phyloP scores from a whole-genome alignment of 495 filamentous ascomycete genomes.

The Choiromyces venosus region DNA sequence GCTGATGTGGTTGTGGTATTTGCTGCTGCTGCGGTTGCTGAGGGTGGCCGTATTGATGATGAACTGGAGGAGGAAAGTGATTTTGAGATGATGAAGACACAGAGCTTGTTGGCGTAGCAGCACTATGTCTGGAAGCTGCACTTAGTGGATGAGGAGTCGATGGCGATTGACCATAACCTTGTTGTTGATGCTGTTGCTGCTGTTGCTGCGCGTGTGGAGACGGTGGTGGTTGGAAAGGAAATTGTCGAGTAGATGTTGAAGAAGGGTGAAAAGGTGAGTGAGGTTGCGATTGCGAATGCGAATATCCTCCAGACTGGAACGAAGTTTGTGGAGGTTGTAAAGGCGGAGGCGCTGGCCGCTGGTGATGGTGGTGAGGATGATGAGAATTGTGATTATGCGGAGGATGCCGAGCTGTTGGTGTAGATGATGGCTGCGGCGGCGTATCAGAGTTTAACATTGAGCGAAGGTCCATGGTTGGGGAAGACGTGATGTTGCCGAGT shows the following conservation, averaged over 20 bases:
- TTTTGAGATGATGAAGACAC: constrained; percentile 26
- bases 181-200: constrained; percentile 30
- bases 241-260: constrained; percentile 23
- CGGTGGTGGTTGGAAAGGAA: constrained; percentile 29
- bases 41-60: constrained; percentile 21
- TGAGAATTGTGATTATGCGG: constrained; percentile 7
- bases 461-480: constrained; percentile 36
- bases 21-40: constrained; percentile 26
- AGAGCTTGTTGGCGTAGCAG: constrained; percentile 32
- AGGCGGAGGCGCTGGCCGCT: constrained; percentile 31
- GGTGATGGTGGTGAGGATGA: constrained; percentile 18
- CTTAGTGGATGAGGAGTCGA: constrained; percentile 36
- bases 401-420: constrained; percentile 24
- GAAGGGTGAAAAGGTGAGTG: constrained; percentile 33
- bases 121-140: constrained; percentile 29
- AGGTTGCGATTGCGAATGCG: constrained; percentile 30
- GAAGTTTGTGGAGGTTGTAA: constrained; percentile 33
- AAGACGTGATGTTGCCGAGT: neutral
- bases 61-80: constrained; percentile 31
- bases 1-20: constrained; percentile 23
- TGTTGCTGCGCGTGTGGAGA: constrained; percentile 31
- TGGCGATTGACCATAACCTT: constrained; percentile 34
- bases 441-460: constrained; percentile 36
- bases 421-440: constrained; percentile 21
- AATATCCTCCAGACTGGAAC: constrained; percentile 24